Evolutionary conservation across 805 yeast genomes (phyloP), one percentile per base, ranked within the genome.

Genomic region (Monosporozyma yasuniensis): DNA sequence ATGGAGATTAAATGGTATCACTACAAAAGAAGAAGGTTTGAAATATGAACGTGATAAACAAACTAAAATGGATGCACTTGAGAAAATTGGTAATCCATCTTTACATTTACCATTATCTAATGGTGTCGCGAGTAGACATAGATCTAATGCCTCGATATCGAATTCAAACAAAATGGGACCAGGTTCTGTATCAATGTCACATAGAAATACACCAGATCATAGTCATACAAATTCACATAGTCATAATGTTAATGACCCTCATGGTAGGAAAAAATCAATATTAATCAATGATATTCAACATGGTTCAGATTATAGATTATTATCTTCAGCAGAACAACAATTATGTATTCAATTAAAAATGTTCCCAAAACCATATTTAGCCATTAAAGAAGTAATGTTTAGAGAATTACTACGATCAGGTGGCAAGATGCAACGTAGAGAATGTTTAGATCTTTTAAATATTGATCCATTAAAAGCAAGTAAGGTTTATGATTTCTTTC

Each of bases 291-390:
- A 86, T 59, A 84, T 86, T 22, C 76, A 82, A 44, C 84, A 81
- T 56, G 83, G 96, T 0, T 78, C 89, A 1, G 98, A 93, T 63
- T 86, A 78, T 52, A 89, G 87, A 39, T 68, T 93, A 50, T 71
- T 93, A 46, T 84, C 95, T 1, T 78, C 81, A n/a, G 96, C 87
- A 50, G 99, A 93, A 64, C 91, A 84, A 64, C 80, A 79, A 49
- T 69, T 93, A 44, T 95, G 99, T 69, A 75, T 90, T 4, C 84
- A 81, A 46, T 72, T 95, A 53, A 79, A 95, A 54, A 83, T 95
- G 10, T 69, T 85, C 50, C 99, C 99, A 14, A 91, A 93, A 65
- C 95, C 98, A 3, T 93, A 91, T 61, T 71, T 93, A 53, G 96
- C 95, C 2, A 87, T 93, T 55, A 93, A 93, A 63, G 96, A 87